Evolutionary conservation across 441 rosid genomes (phyloP).

Genomic region (Aleurites moluccanus): DNA sequence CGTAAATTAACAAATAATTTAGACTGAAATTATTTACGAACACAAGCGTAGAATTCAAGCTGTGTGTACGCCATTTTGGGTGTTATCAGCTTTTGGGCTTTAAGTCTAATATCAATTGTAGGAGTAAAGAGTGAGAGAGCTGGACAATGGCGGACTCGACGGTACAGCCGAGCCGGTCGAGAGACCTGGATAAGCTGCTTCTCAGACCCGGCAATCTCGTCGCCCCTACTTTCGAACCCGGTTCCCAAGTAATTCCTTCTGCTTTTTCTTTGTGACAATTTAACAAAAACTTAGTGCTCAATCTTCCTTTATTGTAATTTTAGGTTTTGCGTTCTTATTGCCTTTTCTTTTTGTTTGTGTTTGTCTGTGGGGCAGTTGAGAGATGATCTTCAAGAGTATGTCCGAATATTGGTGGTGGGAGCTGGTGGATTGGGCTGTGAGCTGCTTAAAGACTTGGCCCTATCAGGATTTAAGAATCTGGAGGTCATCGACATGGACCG

Average conservation of each 20-base stretch:
- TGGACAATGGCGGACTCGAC: conserved; percentile 51
- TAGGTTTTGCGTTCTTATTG: conserved; percentile 2
- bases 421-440: conserved; percentile 99
- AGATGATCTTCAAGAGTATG: conserved; percentile 72
- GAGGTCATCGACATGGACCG: conserved; percentile 98
- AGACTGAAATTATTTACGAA: no score
- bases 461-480: conserved; percentile 75
- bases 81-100: neutral
- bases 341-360: neutral
- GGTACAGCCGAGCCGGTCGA: conserved; percentile 57
- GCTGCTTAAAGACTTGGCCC: conserved; percentile 86
- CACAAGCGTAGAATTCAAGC: conserved; percentile 7
- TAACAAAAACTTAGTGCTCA: conserved; percentile 6
- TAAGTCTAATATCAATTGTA: neutral
- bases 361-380: conserved; percentile 49
- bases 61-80: neutral
- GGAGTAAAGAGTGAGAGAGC: neutral
- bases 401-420: conserved; percentile 73
- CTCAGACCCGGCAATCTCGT: conserved; percentile 87
- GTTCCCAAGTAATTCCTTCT: conserved; percentile 45
- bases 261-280: conserved; percentile 16
- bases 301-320: neutral
- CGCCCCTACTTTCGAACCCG: conserved; percentile 68
- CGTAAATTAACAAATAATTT: no score
- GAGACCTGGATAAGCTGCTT: conserved; percentile 89